Conservation (phyloP, 768 basidiomycete species). For the Nidularia pulvinata region DNA sequence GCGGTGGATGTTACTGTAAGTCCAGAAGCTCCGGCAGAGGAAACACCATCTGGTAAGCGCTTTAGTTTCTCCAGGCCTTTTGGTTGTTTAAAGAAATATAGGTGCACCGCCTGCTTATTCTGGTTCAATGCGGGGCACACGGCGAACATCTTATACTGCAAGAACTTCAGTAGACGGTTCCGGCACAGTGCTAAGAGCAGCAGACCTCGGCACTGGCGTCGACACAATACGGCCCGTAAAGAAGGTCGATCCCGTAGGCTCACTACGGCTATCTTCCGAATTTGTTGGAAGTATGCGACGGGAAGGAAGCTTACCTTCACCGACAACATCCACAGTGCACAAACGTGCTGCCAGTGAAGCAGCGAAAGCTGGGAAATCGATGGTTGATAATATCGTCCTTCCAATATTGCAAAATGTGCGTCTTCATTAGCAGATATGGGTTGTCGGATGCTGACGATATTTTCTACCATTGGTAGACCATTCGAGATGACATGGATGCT, state of each 20-base stretch:
- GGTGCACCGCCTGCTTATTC: conserved; percentile 77
- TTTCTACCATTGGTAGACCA: conserved; percentile 42
- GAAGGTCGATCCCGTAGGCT: conserved; percentile 82
- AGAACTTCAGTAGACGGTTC: conserved; percentile 58
- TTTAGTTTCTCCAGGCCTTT: conserved; percentile 1
- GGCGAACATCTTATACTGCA: conserved; percentile 80
- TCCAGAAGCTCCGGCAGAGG: conserved; percentile 25
- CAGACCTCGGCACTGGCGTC: conserved; percentile 84
- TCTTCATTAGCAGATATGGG: conserved; percentile 6
- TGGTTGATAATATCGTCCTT: conserved; percentile 86
- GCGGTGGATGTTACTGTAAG: conserved; percentile 24
- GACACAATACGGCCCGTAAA: conserved; percentile 95
- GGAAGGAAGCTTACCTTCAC: conserved; percentile 47
- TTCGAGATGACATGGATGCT: conserved; percentile 85
- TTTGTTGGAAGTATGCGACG: conserved; percentile 75
- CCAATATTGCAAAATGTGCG: conserved; percentile 77
- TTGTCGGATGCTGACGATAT: background rate
- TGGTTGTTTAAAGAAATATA: background rate
- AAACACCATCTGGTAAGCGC: conserved; percentile 38
- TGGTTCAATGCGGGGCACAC: conserved; percentile 59
- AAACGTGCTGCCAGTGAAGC: conserved; percentile 54
- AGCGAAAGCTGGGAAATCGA: conserved; percentile 60
- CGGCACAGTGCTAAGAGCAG: conserved; percentile 78
- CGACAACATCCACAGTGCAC: conserved; percentile 49
- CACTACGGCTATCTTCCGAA: conserved; percentile 75